Conservation (phyloP, 2,329 filamentous ascomycete species). For the Fusarium sp. region DNA sequence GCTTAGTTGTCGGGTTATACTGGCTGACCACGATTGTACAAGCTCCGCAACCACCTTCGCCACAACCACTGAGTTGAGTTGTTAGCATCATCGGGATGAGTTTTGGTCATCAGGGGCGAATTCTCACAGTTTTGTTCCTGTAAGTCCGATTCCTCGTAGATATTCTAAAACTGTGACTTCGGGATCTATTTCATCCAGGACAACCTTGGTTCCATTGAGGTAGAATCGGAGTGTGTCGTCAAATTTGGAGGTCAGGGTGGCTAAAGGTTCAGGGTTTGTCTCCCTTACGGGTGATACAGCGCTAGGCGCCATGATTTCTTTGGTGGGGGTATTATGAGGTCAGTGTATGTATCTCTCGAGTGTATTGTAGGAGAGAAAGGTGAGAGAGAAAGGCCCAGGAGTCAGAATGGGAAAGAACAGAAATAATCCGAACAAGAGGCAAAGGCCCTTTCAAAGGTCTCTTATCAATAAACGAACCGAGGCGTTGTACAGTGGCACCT, state of each 20-base stretch:
- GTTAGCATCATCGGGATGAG: conserved; percentile 9
- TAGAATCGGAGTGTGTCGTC: conserved; percentile 93
- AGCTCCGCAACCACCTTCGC: conserved; percentile 95
- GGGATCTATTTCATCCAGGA: conserved; percentile 87
- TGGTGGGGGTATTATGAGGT: not conserved
- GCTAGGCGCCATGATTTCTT: conserved; percentile 64
- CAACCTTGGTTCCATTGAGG: conserved; percentile 91
- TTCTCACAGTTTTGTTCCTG: conserved; percentile 85
- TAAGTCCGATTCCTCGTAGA: conserved; percentile 89
- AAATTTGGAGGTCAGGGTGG: conserved; percentile 76
- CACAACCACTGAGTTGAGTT: conserved; percentile 73
- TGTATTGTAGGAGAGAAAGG: not conserved
- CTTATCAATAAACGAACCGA: conserved; percentile 40
- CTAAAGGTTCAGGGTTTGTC: conserved; percentile 49
- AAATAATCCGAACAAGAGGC: conserved; percentile 6
- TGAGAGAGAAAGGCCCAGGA: not conserved
- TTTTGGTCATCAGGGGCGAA: conserved; percentile 34
- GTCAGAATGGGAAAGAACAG: not conserved
- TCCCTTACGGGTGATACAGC: conserved; percentile 64
- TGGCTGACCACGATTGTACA: conserved; percentile 97
- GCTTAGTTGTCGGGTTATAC: conserved; percentile 89
- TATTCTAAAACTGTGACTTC: conserved; percentile 95
- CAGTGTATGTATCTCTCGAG: not conserved
- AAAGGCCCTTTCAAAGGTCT: conserved; percentile 21
- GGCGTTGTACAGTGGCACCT: conserved; percentile 17